A percentile compares a stretch with the other conserved stretches of the same genome.
Conservation (phyloP, 371 early-diverging fungal species). For the Circinella umbellata region DNA sequence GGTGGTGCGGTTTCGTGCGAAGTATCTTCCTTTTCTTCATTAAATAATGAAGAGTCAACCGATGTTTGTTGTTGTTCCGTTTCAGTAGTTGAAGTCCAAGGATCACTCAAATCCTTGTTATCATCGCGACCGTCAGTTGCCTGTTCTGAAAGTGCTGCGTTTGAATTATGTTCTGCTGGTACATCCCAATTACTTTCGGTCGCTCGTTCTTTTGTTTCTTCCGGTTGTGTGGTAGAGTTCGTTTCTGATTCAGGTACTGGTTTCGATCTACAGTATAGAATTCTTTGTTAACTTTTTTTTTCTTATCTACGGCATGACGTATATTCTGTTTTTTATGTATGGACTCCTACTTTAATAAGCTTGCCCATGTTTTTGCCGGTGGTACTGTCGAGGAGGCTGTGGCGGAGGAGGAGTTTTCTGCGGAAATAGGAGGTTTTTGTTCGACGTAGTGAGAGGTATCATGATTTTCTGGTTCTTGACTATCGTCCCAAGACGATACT, state of each 20-base stretch:
- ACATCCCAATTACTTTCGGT: constrained; percentile 2
- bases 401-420: constrained; percentile 11
- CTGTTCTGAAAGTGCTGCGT: not conserved
- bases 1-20: no score
- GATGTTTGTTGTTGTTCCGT: constrained; percentile 1
- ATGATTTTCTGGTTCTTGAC: not conserved
- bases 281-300: not conserved
- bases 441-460: constrained; percentile 3
- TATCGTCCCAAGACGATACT: constrained; percentile 11
- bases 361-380: constrained; percentile 73
- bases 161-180: constrained; percentile 14
- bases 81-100: not conserved
- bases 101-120: not conserved
- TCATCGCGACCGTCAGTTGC: constrained; percentile 7
- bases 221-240: not conserved
- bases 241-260: constrained; percentile 14
- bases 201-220: not conserved
- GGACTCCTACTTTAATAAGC: constrained; percentile 70
- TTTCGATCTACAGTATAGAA: not conserved
- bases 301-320: not conserved
- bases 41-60: not conserved
- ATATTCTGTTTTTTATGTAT: constrained; percentile 1
- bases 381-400: constrained; percentile 22
- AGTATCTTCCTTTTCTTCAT: not conserved
- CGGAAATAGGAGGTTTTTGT: constrained; percentile 13